Evolutionary conservation across 331 rosid species (phyloP), one percentile per base, ranked within the genome.

Genomic region (Malus hybrid): DNA sequence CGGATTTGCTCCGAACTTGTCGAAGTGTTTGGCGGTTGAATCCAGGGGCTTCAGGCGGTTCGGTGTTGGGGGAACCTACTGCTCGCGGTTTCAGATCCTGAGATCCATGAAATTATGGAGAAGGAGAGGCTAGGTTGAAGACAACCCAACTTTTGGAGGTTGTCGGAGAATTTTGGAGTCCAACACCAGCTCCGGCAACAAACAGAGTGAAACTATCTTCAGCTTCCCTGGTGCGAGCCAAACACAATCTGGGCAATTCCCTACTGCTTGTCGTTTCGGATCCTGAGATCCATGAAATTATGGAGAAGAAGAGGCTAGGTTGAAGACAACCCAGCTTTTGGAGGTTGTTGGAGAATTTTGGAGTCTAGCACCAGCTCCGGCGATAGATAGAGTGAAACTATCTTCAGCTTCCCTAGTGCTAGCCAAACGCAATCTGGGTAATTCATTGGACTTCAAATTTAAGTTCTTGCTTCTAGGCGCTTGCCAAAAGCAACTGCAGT

Each of bases 1-100:
- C 3, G 36, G 24, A 24, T 78, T 82, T 6, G 46, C 70, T 34
- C 70, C 52, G 29, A 60, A 55, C 55, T 28, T 83, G 32, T 59
- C 86, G 14, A 90, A 92, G 77, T 88, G 91, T 55, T n/a, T 64
- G 5, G 78, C 56, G 2, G 84, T 73, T 5, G 95, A 89, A 15
- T 80, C 86, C 1, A 48, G 24, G 24, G 24, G 24, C 1, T 24
- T 24, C 22, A 24, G 24, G 73, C 70, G 52, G 90, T 83, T 9
- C 77, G 81, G 73, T 78, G 76, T 18, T 88, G 97, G 97, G 93
- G 91, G 33, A 91, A 88, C 77, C 87, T 86, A 62, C 73, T 91
- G 0, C 82, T 89, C 0, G 55, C 68, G 29, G 79, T 83, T 4
- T 90, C 96, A 20, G 97, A 91, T 64, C 96, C 96, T 27, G 93